phyloP scores from a whole-genome alignment of 371 early-diverging fungal genomes.

The Mortierella sp. region DNA sequence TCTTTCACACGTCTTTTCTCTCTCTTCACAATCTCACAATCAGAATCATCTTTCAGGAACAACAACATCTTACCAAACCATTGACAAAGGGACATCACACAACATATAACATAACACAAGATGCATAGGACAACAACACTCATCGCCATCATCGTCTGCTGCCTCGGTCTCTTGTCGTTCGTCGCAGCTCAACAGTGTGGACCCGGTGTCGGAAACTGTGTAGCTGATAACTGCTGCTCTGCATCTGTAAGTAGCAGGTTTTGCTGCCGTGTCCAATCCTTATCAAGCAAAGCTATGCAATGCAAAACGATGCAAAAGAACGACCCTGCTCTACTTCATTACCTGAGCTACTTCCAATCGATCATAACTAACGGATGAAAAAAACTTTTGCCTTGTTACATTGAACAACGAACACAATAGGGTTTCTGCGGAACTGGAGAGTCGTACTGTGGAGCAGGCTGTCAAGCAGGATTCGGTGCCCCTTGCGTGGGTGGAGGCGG shows the following conservation, averaged over 20 bases:
- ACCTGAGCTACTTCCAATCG: too few species aligned
- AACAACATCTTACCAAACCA: neutral
- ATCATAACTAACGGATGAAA: neutral
- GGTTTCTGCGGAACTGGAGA: conserved; percentile 32
- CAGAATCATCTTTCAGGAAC: neutral
- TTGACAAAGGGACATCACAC: neutral
- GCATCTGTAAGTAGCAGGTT: conserved; percentile 16
- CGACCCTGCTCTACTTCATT: too few species aligned
- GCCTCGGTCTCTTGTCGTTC: conserved; percentile 29
- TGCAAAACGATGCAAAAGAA: too few species aligned
- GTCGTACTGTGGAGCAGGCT: conserved; percentile 39
- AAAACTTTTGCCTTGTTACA: neutral
- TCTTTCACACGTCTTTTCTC: neutral
- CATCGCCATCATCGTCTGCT: conserved; percentile 23
- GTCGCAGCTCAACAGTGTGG: conserved; percentile 41
- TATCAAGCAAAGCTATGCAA: too few species aligned
- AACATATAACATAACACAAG: neutral
- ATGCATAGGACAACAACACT: conserved; percentile 34
- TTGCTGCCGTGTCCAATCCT: too few species aligned
- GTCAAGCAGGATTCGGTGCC: conserved; percentile 34
- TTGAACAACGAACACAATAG: conserved; percentile 8
- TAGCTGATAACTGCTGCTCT: conserved; percentile 31
- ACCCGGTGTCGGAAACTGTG: neutral
- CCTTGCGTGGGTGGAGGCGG: conserved; percentile 10
- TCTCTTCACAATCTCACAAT: neutral